Evolutionary conservation across 148 eudicot species (phyloP), one percentile per base, ranked within the genome.

Genomic region (Spergularia marina): DNA sequence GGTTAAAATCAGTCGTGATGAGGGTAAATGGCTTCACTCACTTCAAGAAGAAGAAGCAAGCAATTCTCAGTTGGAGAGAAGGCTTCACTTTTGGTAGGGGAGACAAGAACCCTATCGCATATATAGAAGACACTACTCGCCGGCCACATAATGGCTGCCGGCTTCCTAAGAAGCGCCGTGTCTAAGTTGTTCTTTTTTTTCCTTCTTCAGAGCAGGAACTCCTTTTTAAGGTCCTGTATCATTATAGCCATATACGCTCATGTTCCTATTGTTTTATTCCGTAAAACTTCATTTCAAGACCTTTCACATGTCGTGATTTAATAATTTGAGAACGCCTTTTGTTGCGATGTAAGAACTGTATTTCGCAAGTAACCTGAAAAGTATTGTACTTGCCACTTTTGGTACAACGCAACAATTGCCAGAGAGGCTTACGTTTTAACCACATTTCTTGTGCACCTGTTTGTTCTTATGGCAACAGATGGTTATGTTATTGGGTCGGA

Each of bases 91-190:
- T 80, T 78, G 87, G 89, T 3, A 80, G 85, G 60, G 82, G 83
- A 5, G 93, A 90, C 75, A 76, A 71, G 66, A 86, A 77, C 76
- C 98, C 97, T 1, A 76, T 95, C 74, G 85, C 86, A 0, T 87
- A 79, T 74, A 84, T 95, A 34, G 99, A 95, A 82, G 99, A 95
- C 78, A 89, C 94, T n/a, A 95, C 99, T 62, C 82, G 94, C 44
- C 81, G 73, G 15, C 87, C 99, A 23, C 99, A 95, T 73, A 95
- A 92, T 76, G 99, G 98, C 12, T 95, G 99, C 79, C 80, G 99
- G 9, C 90, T 80, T 66, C 87, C 76, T n/a, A 94, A 94, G 87
- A 74, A 82, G 65, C 90, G 96, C 25, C 87, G 96, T 14, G 68
- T 83, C 7, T 91, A 69, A 81, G 68, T 47, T 6, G 40, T 57